These are phyloP conservation scores for Saturnispora mendoncae DNA, from an alignment of 805 yeast genomes.

Conservation along the genomic window DNA sequence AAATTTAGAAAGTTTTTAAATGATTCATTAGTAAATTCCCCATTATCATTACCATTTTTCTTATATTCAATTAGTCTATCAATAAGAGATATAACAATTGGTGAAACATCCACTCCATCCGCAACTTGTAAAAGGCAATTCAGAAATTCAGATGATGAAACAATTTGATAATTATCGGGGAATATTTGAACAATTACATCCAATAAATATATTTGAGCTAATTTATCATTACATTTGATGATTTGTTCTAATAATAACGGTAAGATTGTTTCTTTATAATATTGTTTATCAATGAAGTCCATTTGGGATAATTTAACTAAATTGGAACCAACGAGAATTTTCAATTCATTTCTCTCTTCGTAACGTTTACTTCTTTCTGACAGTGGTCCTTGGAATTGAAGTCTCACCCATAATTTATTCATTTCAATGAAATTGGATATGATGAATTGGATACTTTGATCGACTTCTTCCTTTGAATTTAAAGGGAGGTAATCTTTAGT, in stretches of 20 bases:
- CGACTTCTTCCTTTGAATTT: constrained; percentile 31
- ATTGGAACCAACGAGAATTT: constrained; percentile 87
- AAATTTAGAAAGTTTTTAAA: constrained; percentile 64
- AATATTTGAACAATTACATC: constrained; percentile 92
- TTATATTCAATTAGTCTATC: constrained; percentile 57
- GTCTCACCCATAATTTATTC: constrained; percentile 96
- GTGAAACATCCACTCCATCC: constrained; percentile 61
- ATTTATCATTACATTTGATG: constrained; percentile 80
- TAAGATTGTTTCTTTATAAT: constrained; percentile 45
- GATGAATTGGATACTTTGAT: constrained; percentile 69
- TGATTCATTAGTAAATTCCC: constrained; percentile 22
- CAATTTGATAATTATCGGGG: constrained; percentile 84
- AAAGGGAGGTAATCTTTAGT: constrained; percentile 49
- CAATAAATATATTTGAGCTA: constrained; percentile 86
- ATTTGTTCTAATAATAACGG: constrained; percentile 84
- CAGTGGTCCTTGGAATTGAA: constrained; percentile 92
- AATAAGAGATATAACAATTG: constrained; percentile 60
- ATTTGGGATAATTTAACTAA: constrained; percentile 82
- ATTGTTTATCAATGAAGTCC: constrained; percentile 55
- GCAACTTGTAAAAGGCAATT: constrained; percentile 56
- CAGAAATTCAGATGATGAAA: constrained; percentile 60
- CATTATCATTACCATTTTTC: constrained; percentile 29
- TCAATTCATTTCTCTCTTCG: constrained; percentile 78
- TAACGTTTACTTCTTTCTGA: constrained; percentile 67
- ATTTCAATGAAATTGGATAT: constrained; percentile 87